phyloP scores from a whole-genome alignment of 805 yeast genomes.

The Candida orba region DNA sequence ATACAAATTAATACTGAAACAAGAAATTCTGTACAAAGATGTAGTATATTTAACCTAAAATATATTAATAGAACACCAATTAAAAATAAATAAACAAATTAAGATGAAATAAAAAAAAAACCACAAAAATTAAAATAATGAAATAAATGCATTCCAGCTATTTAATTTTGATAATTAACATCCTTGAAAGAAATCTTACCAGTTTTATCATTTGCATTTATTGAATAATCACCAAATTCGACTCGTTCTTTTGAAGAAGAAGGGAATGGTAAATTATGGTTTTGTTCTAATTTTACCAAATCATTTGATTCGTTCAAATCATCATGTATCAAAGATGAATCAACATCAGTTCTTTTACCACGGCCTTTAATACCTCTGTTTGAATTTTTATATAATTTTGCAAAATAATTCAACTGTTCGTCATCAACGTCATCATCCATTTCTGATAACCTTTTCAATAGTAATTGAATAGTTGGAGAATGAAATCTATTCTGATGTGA shows the following conservation, averaged over 20 bases:
- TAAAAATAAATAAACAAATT: not conserved
- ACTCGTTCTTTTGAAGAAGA: no score
- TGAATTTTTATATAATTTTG: constrained; percentile 76
- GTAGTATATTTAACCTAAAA: no score
- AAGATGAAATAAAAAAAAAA: not conserved
- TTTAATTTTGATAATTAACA: constrained; percentile 17
- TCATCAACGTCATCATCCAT: constrained; percentile 58
- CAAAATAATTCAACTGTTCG: constrained; percentile 68
- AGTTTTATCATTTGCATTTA: constrained; percentile 1
- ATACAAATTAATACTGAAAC: no score
- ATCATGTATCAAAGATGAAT: not conserved
- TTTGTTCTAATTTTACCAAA: not conserved
- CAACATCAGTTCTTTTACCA: constrained; percentile 43
- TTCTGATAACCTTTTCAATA: constrained; percentile 64
- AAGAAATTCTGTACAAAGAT: no score
- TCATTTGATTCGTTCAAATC: not conserved
- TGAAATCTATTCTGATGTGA: constrained; percentile 93
- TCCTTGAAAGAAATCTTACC: constrained; percentile 20
- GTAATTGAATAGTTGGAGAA: constrained; percentile 53
- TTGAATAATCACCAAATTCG: no score
- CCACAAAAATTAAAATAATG: no score
- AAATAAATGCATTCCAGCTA: no score
- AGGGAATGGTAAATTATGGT: not conserved
- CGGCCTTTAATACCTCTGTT: constrained; percentile 91
- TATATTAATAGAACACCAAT: no score